Evolutionary conservation across 768 basidiomycete genomes (phyloP).

Genomic region (Cystofilobasidium macerans): DNA sequence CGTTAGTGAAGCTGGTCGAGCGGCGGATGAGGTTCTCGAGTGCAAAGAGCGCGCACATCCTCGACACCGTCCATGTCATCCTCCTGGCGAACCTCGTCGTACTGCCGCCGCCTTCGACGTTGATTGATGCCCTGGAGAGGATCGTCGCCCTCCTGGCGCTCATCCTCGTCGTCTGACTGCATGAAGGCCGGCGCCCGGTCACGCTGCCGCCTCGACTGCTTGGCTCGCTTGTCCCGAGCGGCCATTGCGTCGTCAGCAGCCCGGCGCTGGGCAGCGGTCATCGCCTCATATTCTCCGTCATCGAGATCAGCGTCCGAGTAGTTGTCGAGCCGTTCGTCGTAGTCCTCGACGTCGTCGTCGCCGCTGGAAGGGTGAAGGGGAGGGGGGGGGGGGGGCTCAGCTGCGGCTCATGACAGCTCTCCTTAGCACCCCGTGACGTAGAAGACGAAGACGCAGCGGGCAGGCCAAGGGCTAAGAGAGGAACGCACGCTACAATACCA

Average conservation of each 20-base stretch:
- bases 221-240: slow-evolving; percentile 61
- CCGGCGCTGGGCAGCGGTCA: slow-evolving; percentile 60
- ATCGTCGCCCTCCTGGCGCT: slow-evolving; percentile 55
- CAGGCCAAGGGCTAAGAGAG: background rate
- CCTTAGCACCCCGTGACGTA: background rate
- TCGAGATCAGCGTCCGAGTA: slow-evolving; percentile 83
- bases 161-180: slow-evolving; percentile 67
- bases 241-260: slow-evolving; percentile 80
- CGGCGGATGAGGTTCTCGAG: background rate
- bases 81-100: slow-evolving; percentile 79
- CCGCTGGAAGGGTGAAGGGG: background rate
- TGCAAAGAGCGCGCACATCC: slow-evolving; percentile 49
- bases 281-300: slow-evolving; percentile 60
- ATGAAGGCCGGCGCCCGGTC: slow-evolving; percentile 78
- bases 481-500: slow-evolving; percentile 12
- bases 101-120: slow-evolving; percentile 71
- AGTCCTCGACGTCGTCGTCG: slow-evolving; percentile 57
- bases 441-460: background rate
- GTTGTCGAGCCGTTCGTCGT: slow-evolving; percentile 66
- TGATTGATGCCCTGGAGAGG: slow-evolving; percentile 62
- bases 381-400: background rate
- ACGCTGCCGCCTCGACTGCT: slow-evolving; percentile 51
- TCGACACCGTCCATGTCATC: slow-evolving; percentile 86
- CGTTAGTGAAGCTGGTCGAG: background rate
- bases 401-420: background rate